Base-by-base conservation (phyloP, 306 rosid genomes). In the Pyrus pyrifolia region DNA sequence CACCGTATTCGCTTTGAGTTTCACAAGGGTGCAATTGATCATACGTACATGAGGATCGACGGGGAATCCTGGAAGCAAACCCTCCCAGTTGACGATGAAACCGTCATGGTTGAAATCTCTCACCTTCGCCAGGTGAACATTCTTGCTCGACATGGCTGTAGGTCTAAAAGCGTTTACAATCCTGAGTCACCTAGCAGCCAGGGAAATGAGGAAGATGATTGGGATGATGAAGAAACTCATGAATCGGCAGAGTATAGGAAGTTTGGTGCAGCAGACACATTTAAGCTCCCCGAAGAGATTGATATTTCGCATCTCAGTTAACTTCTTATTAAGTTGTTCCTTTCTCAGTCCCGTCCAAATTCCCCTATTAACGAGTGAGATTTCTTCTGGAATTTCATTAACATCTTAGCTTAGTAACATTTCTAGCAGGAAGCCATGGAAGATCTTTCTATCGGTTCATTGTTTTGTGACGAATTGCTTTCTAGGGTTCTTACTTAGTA, bases 21-120 rank as follows among this genome's bases (percentile, higher is more conserved):
- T 78, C 87, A 81, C 74, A 95, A 88, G 86, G 97, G 91, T 22
- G 90, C 85, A 38, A 78, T 85, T 17, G 91, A 91, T 79, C 89
- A 88, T 64, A 92, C 97, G 4, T 95, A 62, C 88, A 92, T 95
- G 99, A 86, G 97, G 84, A 92, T 92, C 10, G 99, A 95, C 44
- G 97, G 99, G 31, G 99, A 95, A 76, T 97, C 99, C 25, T 95
- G 99, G 99, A 95, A 89, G 86, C 99, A 95, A 80, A 97, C 97
- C 67, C 89, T 95, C 74, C 97, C 97, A 10, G 86, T 73, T n/a
- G 91, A 91, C 60, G 96, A 93, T 49, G 92, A 92, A 14, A 85
- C 93, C 5, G 91, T 95, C 64, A 86, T 90, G 73, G 89, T 95
- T 0, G 98, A 95, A 87, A 92, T 95, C 79, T 92, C 98, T 79